These are phyloP conservation scores for Solanum hybrid DNA, from an alignment of 305 asterid genomes.

Conservation along the genomic window DNA sequence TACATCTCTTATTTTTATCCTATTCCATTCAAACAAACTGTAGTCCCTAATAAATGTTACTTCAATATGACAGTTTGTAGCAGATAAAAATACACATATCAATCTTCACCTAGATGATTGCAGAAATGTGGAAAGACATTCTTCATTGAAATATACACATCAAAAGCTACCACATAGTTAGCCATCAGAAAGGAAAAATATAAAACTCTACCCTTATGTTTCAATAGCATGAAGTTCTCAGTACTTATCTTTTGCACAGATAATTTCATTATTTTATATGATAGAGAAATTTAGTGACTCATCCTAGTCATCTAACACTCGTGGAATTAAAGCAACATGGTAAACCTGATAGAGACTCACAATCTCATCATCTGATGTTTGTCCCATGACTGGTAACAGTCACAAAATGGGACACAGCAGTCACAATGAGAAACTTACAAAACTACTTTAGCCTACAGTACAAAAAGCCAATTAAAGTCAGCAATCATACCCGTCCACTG, in stretches of 20 bases:
- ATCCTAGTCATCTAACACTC: neutral
- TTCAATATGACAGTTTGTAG: neutral
- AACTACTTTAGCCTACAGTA: neutral
- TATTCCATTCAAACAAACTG: neutral
- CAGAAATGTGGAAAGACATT: neutral
- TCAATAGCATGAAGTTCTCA: neutral
- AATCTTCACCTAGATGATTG: neutral
- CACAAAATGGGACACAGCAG: neutral
- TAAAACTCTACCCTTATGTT: neutral
- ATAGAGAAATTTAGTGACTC: neutral
- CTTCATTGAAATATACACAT: neutral
- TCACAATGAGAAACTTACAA: neutral
- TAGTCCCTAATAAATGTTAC: neutral
- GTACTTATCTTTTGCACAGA: neutral
- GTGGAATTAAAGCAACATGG: neutral
- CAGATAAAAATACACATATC: neutral
- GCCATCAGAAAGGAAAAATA: neutral
- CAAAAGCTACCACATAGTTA: neutral
- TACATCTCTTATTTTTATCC: neutral
- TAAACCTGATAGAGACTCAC: neutral
- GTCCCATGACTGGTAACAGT: neutral
- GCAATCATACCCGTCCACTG: conserved; percentile 56
- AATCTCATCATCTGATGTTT: neutral
- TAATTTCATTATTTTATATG: neutral
- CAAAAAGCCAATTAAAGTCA: neutral